Evolutionary conservation across 2,329 filamentous ascomycete genomes (phyloP).

Genomic region (Penicillium sp.): DNA sequence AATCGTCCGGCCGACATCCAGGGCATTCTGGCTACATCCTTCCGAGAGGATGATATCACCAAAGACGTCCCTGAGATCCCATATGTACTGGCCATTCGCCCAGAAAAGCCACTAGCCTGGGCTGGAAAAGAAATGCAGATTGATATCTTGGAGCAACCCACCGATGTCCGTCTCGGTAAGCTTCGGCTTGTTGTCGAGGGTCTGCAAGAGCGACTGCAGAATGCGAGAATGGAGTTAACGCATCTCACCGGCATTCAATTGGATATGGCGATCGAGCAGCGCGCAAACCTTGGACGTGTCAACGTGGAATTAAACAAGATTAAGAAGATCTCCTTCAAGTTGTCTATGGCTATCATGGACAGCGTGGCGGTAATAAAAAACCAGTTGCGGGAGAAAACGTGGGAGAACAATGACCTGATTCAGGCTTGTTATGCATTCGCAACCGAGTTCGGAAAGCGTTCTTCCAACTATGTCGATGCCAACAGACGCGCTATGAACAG

Average conservation of each 20-base stretch:
- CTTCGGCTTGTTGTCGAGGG: constrained; percentile 86
- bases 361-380: constrained; percentile 90
- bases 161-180: constrained; percentile 84
- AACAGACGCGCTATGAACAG: constrained; percentile 97
- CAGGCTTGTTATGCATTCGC: constrained; percentile 98
- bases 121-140: constrained; percentile 73
- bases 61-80: constrained; percentile 73
- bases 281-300: constrained; percentile 90
- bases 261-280: constrained; percentile 85
- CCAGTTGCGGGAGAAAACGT: constrained; percentile 68
- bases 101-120: constrained; percentile 79
- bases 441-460: constrained; percentile 97
- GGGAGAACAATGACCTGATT: constrained; percentile 91
- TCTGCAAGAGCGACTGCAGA: constrained; percentile 73
- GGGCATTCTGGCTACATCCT: constrained; percentile 78
- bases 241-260: constrained; percentile 81
- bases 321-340: constrained; percentile 90
- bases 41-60: constrained; percentile 65
- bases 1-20: constrained; percentile 79
- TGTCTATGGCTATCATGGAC: constrained; percentile 98
- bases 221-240: constrained; percentile 75
- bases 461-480: constrained; percentile 91
- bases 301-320: constrained; percentile 90
- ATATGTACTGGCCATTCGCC: constrained; percentile 81
- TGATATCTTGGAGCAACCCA: constrained; percentile 71